A percentile compares a stretch with the other conserved stretches of the same genome.
These are phyloP conservation scores for Pueraria montana DNA, from an alignment of 306 rosid genomes.

Conservation along the genomic window DNA sequence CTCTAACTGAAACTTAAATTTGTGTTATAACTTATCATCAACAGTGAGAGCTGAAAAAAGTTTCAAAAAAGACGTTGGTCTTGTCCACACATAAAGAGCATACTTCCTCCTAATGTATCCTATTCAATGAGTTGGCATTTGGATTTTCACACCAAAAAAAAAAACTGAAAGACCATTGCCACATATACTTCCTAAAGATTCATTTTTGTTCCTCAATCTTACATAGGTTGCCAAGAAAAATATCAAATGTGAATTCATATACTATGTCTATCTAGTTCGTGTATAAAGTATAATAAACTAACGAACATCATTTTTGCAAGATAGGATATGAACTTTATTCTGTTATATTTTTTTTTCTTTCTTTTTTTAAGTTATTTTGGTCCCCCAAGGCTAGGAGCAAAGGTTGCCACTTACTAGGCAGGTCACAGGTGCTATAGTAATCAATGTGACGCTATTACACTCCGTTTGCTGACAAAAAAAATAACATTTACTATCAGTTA, in stretches of 20 bases:
- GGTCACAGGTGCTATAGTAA: conserved; percentile 13
- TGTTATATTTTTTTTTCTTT: background rate
- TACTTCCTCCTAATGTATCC: conserved; percentile 10
- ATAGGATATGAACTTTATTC: background rate
- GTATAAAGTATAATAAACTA: background rate
- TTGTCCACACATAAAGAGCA: conserved; percentile 41
- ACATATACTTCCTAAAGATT: background rate
- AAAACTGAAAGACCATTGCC: background rate
- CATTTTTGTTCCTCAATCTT: background rate
- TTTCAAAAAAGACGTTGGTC: conserved; percentile 19
- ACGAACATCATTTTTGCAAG: background rate
- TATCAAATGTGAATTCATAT: background rate
- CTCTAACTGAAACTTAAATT: conserved; percentile 31
- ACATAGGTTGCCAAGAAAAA: background rate
- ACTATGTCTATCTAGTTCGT: background rate
- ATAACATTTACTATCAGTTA: conserved; percentile 20
- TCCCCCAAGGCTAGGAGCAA: background rate
- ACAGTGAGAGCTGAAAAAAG: background rate
- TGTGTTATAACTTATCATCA: conserved; percentile 43
- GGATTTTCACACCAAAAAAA: no score
- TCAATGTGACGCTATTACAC: conserved; percentile 1
- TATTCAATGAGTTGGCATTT: conserved; percentile 31
- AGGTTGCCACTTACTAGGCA: background rate
- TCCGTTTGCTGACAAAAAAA: background rate
- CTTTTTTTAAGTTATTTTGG: background rate